Conservation (phyloP, 495 filamentous ascomycete genomes). For the Cladorrhinum samala region DNA sequence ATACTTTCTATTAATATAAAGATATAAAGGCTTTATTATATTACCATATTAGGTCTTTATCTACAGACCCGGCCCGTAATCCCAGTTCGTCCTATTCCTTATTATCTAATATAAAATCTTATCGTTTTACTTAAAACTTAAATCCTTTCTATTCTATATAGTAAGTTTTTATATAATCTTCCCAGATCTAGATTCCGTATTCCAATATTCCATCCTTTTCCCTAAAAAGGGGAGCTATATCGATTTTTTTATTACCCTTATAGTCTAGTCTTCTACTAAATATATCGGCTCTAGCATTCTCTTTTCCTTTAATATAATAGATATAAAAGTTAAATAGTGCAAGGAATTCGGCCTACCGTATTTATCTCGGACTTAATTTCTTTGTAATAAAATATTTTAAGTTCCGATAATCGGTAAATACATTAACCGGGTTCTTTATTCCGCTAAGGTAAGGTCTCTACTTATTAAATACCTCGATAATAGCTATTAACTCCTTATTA, state of each 20-base stretch:
- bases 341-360: neutral
- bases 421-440: neutral
- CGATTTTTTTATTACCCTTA: neutral
- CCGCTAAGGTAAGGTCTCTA: conserved; percentile 1
- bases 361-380: neutral
- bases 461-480: neutral
- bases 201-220: neutral
- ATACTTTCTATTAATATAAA: neutral
- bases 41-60: neutral
- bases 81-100: neutral
- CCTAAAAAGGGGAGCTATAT: neutral
- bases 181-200: neutral
- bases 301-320: neutral
- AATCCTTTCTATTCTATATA: neutral
- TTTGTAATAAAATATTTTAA: neutral
- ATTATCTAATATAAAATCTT: neutral
- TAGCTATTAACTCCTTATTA: neutral
- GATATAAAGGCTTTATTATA: neutral
- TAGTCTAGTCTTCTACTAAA: neutral
- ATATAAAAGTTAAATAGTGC: neutral
- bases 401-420: neutral
- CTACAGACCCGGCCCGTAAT: neutral
- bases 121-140: neutral
- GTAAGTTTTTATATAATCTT: neutral
- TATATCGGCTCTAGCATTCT: neutral